phyloP scores from a whole-genome alignment of 1,139 yeast species.

The Scheffersomyces stambukii region DNA sequence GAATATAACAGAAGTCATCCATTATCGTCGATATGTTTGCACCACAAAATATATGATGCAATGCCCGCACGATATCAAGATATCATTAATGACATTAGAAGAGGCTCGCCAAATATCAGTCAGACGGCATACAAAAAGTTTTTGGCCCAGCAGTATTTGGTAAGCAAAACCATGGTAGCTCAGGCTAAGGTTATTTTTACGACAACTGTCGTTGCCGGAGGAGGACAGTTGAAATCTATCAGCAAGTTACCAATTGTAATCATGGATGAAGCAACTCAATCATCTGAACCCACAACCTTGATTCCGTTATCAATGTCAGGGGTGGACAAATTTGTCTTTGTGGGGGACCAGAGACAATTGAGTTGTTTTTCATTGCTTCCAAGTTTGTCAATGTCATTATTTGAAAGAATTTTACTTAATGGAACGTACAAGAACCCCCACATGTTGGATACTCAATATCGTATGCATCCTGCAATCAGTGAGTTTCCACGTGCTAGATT shows the following conservation, averaged over 20 bases:
- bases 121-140: conserved; percentile 43
- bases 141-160: conserved; percentile 37
- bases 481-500: conserved; percentile 59
- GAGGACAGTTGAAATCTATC: conserved; percentile 54
- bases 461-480: conserved; percentile 68
- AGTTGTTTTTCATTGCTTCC: conserved; percentile 66
- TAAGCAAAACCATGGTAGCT: conserved; percentile 27
- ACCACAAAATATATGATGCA: conserved; percentile 51
- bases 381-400: conserved; percentile 52
- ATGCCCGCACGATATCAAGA: conserved; percentile 44
- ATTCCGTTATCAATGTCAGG: conserved; percentile 70
- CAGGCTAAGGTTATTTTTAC: conserved; percentile 70
- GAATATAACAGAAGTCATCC: conserved; percentile 57
- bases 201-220: conserved; percentile 70
- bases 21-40: conserved; percentile 57
- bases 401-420: conserved; percentile 54
- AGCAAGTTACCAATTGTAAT: conserved; percentile 61
- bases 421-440: conserved; percentile 56
- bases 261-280: conserved; percentile 61
- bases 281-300: conserved; percentile 65
- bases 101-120: conserved; percentile 26
- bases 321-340: conserved; percentile 63
- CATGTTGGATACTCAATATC: conserved; percentile 68
- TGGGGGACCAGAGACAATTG: conserved; percentile 67
- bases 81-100: conserved; percentile 35